A percentile compares a stretch with the other conserved stretches of the same genome.
Conservation (phyloP, 805 yeast species). For the Starmerella davenportii region DNA sequence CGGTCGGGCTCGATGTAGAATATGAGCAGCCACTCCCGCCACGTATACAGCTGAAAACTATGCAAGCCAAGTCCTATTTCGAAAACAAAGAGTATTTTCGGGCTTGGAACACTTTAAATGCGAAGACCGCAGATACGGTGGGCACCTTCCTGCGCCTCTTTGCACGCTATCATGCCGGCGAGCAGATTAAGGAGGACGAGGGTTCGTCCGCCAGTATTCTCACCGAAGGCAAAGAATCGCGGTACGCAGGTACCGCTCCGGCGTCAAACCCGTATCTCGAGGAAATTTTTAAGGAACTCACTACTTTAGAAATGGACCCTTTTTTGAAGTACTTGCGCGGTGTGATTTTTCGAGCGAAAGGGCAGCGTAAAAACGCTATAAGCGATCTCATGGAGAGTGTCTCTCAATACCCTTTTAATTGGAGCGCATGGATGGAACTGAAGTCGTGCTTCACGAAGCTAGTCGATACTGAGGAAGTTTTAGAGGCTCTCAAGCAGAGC, state of each 20-base stretch:
- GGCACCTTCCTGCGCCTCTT: slow-evolving; percentile 44
- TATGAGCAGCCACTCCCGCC: slow-evolving; percentile 11
- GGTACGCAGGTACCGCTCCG: background rate
- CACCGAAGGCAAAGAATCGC: slow-evolving; percentile 10
- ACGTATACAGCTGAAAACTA: slow-evolving; percentile 28
- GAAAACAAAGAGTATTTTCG: slow-evolving; percentile 73
- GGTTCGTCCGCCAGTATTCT: slow-evolving; percentile 41
- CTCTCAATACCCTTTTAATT: slow-evolving; percentile 58
- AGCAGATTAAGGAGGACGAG: slow-evolving; percentile 53
- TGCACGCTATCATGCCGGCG: slow-evolving; percentile 55
- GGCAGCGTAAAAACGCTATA: slow-evolving; percentile 44
- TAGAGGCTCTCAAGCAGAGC: slow-evolving; percentile 2
- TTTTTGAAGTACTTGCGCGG: slow-evolving; percentile 61
- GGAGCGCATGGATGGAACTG: slow-evolving; percentile 88
- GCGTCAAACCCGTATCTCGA: slow-evolving; percentile 22
- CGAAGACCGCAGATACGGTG: background rate
- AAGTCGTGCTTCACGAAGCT: slow-evolving; percentile 34
- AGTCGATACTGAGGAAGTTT: slow-evolving; percentile 4
- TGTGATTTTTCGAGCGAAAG: slow-evolving; percentile 41
- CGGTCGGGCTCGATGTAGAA: slow-evolving; percentile 34
- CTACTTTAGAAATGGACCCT: slow-evolving; percentile 25
- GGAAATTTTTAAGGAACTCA: slow-evolving; percentile 27
- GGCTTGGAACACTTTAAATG: slow-evolving; percentile 32
- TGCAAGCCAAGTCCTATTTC: slow-evolving; percentile 56
- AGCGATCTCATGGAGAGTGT: slow-evolving; percentile 43